Conservation (phyloP, 345 rosid species). For the Noccaea caerulescens region DNA sequence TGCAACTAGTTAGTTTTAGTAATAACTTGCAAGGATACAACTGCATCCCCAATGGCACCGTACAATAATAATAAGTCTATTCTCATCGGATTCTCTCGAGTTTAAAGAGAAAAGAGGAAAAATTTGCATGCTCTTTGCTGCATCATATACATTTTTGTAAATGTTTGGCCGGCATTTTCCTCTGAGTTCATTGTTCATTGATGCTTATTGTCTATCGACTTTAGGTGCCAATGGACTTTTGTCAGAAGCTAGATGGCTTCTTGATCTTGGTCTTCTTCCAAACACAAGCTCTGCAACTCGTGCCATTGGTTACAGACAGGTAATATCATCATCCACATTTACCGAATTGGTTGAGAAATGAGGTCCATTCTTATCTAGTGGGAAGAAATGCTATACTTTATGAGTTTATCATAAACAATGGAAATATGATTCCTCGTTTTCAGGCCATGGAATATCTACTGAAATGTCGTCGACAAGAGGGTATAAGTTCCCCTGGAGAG, state of each 20-base stretch:
- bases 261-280: conserved; percentile 80
- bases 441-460: conserved; percentile 89
- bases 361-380: conserved; percentile 14
- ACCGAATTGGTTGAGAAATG: conserved; percentile 7
- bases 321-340: conserved; percentile 31
- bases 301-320: conserved; percentile 95
- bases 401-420: conserved; percentile 7
- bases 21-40: background rate
- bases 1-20: background rate
- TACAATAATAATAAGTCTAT: no score
- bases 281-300: conserved; percentile 85
- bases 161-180: background rate
- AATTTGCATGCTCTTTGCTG: no score
- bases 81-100: no score
- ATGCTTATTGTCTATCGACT: conserved; percentile 27
- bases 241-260: conserved; percentile 88
- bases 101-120: no score
- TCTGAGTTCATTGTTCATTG: conserved; percentile 11
- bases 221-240: conserved; percentile 67
- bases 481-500: conserved; percentile 66
- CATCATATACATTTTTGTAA: background rate
- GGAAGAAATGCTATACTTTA: conserved; percentile 2
- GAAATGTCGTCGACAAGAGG: conserved; percentile 59
- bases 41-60: no score
- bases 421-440: conserved; percentile 30